A percentile compares a stretch with the other conserved stretches of the same genome.
phyloP scores from a whole-genome alignment of 208 protist genomes.

The Leishmania tarentolae region DNA sequence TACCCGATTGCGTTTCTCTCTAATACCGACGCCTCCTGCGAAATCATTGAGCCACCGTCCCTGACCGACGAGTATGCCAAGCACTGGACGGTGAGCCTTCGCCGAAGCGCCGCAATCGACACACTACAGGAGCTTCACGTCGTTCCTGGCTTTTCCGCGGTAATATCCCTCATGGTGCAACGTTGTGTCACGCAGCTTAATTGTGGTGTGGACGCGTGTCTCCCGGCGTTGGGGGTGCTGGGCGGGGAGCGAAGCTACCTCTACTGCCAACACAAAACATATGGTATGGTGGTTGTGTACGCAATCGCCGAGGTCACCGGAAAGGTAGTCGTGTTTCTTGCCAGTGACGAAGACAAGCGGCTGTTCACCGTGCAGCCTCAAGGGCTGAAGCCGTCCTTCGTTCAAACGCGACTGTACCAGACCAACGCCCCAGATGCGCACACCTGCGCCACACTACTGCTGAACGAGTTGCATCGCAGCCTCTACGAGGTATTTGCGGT shows the following conservation, averaged over 20 bases:
- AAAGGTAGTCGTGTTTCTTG: constrained; percentile 76
- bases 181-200: constrained; percentile 63
- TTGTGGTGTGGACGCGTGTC: constrained; percentile 66
- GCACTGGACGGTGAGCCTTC: constrained; percentile 52
- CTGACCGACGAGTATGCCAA: constrained; percentile 56
- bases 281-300: constrained; percentile 80
- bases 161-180: constrained; percentile 76
- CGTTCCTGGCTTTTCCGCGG: constrained; percentile 51
- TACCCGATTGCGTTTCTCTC: constrained; percentile 90
- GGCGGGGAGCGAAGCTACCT: constrained; percentile 84
- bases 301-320: constrained; percentile 63
- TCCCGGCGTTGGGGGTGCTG: constrained; percentile 77
- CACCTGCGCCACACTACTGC: constrained; percentile 54
- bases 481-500: constrained; percentile 67
- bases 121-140: constrained; percentile 84
- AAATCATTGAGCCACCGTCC: constrained; percentile 69
- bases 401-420: constrained; percentile 75
- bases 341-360: constrained; percentile 70
- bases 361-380: constrained; percentile 65
- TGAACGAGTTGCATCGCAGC: constrained; percentile 54
- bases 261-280: constrained; percentile 84
- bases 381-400: constrained; percentile 79
- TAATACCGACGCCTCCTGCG: constrained; percentile 88
- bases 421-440: constrained; percentile 46
- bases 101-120: constrained; percentile 70